Percentiles rank a stretch among this genome's conserved stretches.
These are phyloP conservation scores for Conoideocrella luteorostrata DNA, from an alignment of 2,329 filamentous ascomycete species.

Conservation along the genomic window DNA sequence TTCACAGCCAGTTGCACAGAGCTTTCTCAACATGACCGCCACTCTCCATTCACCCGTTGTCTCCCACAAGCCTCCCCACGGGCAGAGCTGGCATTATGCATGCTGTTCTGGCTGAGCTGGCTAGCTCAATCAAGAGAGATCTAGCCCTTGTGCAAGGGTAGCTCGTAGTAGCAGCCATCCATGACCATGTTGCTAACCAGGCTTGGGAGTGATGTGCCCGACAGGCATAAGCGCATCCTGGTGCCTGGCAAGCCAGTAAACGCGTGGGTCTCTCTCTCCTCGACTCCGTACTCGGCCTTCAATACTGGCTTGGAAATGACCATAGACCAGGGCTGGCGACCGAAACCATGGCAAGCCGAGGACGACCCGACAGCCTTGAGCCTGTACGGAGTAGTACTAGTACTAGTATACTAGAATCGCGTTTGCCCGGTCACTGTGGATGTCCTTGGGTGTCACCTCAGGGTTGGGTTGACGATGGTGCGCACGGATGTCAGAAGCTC, in stretches of 20 bases:
- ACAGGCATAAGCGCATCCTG: not conserved
- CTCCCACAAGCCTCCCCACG: not conserved
- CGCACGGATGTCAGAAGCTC: not conserved
- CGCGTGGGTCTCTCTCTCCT: constrained; percentile 1
- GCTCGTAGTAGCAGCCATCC: not conserved
- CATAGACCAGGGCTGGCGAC: not conserved
- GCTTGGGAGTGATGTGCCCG: not conserved
- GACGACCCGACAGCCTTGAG: too few species aligned
- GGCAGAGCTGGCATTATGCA: constrained; percentile 1
- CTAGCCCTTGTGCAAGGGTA: not conserved
- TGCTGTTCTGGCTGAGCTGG: too few species aligned
- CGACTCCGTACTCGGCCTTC: not conserved
- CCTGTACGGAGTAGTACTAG: too few species aligned
- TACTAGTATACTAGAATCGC: not conserved
- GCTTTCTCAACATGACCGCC: not conserved
- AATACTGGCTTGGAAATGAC: not conserved
- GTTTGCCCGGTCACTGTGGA: too few species aligned
- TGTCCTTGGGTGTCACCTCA: too few species aligned
- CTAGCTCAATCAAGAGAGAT: too few species aligned
- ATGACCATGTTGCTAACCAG: not conserved
- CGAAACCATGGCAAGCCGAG: not conserved
- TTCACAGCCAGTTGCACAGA: not conserved
- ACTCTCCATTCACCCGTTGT: not conserved
- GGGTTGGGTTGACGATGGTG: not conserved
- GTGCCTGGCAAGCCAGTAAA: not conserved